Evolutionary conservation across 345 rosid genomes (phyloP).

Genomic region (Corchorus capsularis): DNA sequence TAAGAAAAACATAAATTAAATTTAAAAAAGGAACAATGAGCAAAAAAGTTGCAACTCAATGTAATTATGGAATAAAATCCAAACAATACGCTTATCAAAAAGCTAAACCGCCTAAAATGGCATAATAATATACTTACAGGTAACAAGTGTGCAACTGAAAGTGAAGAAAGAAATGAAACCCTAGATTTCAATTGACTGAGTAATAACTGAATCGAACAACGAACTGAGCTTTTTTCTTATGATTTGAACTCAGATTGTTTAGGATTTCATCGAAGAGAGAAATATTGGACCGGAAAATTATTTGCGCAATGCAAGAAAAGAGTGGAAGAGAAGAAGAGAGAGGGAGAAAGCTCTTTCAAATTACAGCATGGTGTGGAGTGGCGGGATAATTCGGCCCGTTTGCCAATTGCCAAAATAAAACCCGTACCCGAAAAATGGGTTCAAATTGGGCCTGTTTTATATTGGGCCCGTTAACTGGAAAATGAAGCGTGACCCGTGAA

Average conservation of each 20-base stretch:
- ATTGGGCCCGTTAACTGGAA: too few relatives aligned
- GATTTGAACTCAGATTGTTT: neutral
- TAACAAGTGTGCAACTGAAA: neutral
- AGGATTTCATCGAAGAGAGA: neutral
- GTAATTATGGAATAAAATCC: neutral
- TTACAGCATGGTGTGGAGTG: constrained; percentile 19
- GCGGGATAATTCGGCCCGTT: constrained; percentile 32
- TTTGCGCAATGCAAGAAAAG: neutral
- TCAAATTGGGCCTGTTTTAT: too few relatives aligned
- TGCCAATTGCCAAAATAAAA: neutral
- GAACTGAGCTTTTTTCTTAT: neutral
- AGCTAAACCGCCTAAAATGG: neutral
- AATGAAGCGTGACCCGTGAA: too few relatives aligned
- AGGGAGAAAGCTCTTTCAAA: constrained; percentile 15
- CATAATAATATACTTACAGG: neutral
- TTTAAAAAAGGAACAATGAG: neutral
- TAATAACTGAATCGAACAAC: neutral
- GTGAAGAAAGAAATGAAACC: neutral
- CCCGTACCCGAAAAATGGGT: neutral
- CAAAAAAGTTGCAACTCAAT: neutral
- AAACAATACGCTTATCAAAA: neutral
- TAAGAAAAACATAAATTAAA: neutral
- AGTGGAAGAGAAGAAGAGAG: neutral
- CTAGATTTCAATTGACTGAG: constrained; percentile 4
- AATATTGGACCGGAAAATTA: neutral